phyloP scores from a whole-genome alignment of 2,329 filamentous ascomycete species.

The Pseudogymnoascus sp. region DNA sequence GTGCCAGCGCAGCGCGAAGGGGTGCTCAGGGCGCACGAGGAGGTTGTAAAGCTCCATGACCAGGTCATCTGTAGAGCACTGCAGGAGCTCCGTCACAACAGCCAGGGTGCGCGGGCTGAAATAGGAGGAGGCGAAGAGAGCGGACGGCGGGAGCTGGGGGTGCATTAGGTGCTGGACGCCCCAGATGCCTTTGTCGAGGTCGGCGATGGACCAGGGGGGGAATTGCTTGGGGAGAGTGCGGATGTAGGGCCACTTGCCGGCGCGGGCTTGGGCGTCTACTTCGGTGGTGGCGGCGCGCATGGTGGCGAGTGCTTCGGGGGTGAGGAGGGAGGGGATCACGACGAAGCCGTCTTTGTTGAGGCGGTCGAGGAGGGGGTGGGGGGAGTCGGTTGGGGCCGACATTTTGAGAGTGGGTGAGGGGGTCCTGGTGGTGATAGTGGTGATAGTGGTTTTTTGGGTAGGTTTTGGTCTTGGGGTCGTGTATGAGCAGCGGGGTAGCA shows the following conservation, averaged over 20 bases:
- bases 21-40: conserved; percentile 61
- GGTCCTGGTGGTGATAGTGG: not conserved
- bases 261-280: conserved; percentile 53
- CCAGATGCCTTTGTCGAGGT: conserved; percentile 64
- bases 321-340: conserved; percentile 57
- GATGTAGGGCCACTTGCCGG: conserved; percentile 72
- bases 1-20: conserved; percentile 77
- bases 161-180: conserved; percentile 80
- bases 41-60: conserved; percentile 88
- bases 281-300: conserved; percentile 53
- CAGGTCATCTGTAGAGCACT: conserved; percentile 50
- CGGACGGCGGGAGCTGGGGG: conserved; percentile 55
- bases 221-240: conserved; percentile 86
- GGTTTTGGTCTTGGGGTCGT: not conserved
- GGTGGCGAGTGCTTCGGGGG: conserved; percentile 42
- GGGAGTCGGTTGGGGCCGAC: not conserved
- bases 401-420: not conserved
- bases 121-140: conserved; percentile 59
- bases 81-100: conserved; percentile 57
- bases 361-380: conserved; percentile 2
- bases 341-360: conserved; percentile 71
- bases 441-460: not conserved
- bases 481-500: not conserved
- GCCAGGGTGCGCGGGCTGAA: conserved; percentile 58
- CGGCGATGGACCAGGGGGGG: conserved; percentile 66